A percentile compares a stretch with the other conserved stretches of the same genome.
phyloP scores from a whole-genome alignment of 148 eudicot genomes.

The Mesembryanthemum crystallinum region DNA sequence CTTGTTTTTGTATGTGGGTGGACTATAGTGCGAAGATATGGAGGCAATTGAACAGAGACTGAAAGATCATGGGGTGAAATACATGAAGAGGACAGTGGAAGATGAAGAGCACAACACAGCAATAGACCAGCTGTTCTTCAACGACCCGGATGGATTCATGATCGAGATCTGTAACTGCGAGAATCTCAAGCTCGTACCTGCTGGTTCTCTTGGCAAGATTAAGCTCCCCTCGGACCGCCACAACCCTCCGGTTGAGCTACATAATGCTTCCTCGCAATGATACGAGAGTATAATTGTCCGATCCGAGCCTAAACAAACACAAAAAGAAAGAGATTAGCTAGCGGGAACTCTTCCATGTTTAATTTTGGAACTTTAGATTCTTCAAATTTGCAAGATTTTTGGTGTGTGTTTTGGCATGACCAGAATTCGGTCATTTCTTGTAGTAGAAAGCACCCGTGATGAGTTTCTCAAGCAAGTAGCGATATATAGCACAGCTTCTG shows the following conservation, averaged over 20 bases:
- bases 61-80: conserved; percentile 40
- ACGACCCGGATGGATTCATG: conserved; percentile 75
- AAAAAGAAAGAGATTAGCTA: neutral
- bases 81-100: conserved; percentile 55
- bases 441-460: neutral
- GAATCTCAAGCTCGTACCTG: conserved; percentile 52
- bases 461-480: neutral
- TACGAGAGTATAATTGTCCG: neutral
- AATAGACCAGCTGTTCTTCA: conserved; percentile 57
- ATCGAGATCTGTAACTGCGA: conserved; percentile 71
- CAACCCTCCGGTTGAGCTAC: conserved; percentile 47
- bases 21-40: conserved; percentile 54
- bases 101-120: conserved; percentile 37
- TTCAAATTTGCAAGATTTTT: neutral
- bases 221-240: conserved; percentile 49
- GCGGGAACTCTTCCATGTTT: neutral
- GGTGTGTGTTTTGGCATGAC: neutral
- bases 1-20: neutral
- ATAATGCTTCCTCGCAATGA: neutral
- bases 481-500: too few relatives aligned
- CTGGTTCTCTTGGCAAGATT: conserved; percentile 35
- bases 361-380: neutral
- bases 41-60: conserved; percentile 48
- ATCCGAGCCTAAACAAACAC: too few relatives aligned
- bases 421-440: neutral